Conservation (phyloP, 164 flowering plant species). For the Magnolia changhungtana region DNA sequence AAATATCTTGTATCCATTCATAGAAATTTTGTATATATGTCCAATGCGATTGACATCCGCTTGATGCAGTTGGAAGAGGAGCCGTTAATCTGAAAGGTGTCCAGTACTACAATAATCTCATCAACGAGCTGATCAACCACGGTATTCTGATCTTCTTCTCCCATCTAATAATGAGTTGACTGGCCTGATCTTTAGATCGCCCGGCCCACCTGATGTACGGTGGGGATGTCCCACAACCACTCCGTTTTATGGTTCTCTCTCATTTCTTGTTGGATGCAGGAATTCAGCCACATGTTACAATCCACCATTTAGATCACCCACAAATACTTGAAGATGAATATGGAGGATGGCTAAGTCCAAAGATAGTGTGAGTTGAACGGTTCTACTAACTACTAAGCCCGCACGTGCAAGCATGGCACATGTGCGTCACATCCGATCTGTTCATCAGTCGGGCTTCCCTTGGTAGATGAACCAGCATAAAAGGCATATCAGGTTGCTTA, state of each 20-base stretch:
- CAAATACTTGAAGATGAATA: conserved; percentile 20
- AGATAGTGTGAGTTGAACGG: background rate
- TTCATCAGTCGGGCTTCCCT: too few relatives aligned
- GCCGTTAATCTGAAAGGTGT: conserved; percentile 18
- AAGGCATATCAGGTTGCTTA: too few relatives aligned
- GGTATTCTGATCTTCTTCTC: conserved; percentile 7
- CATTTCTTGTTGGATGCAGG: conserved; percentile 13
- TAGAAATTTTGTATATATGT: background rate
- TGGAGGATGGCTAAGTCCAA: background rate
- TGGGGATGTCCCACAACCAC: background rate
- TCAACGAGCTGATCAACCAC: conserved; percentile 16
- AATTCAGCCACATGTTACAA: conserved; percentile 27
- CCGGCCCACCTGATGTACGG: too few relatives aligned
- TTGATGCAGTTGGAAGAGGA: conserved; percentile 18
- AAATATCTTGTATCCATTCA: background rate
- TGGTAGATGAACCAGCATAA: too few relatives aligned
- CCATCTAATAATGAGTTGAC: too few relatives aligned
- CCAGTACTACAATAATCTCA: conserved; percentile 20
- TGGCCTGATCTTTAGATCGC: too few relatives aligned
- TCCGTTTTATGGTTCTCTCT: background rate
- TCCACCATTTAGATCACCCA: conserved; percentile 27
- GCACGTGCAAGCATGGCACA: too few relatives aligned
- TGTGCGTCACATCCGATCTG: too few relatives aligned
- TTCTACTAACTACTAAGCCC: too few relatives aligned
- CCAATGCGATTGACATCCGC: background rate